Evolutionary conservation across 257 asterid genomes (phyloP), one percentile per base, ranked within the genome.

Genomic region (Solanum stenotomum): DNA sequence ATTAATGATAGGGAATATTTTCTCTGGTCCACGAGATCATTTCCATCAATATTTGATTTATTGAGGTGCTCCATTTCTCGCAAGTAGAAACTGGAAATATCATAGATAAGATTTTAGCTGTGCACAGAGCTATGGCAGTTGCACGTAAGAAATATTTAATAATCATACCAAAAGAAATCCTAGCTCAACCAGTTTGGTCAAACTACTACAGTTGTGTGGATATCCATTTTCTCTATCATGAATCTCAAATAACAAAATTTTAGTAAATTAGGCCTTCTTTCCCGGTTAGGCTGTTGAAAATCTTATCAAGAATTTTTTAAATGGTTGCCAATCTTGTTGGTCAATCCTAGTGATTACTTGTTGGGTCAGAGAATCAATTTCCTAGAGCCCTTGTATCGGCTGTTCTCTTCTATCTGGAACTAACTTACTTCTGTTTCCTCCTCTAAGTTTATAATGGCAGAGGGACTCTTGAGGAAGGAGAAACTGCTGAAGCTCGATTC

Each of bases 401-500:
- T 88, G 9, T 85, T 31, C 31, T 31, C 72, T 49, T 84, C 68
- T 44, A 87, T 71, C 89, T 86, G 83, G 42, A 83, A 83, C 90
- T 93, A 44, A 93, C 75, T 71, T 81, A 93, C 78, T 49, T 77
- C 56, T 77, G 87, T 83, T 87, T 86, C 40, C 27, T 91, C 63
- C 71, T 91, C 38, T 35, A 88, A 95, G 99, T 97, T 89, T 96
- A 97, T 91, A 91, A 95, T 91, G 99, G 99, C 38, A 94, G 98
- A 93, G 98, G 99, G 81, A 90, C 94, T 88, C 94, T 96, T 75
- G 99, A 96, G 33, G 99, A 95, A 92, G 99, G 97, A 88, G 99
- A 97, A 93, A 96, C 99, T 56, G 96, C 99, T 75, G 99, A 97
- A 92, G 89, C 97, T 91, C 95, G 99, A 91, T 97, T 97, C 89